Percentiles rank a stretch among this genome's conserved stretches.
Evolutionary conservation across 495 filamentous ascomycete genomes (phyloP).

Genomic region (Hyaloscypha variabilis): DNA sequence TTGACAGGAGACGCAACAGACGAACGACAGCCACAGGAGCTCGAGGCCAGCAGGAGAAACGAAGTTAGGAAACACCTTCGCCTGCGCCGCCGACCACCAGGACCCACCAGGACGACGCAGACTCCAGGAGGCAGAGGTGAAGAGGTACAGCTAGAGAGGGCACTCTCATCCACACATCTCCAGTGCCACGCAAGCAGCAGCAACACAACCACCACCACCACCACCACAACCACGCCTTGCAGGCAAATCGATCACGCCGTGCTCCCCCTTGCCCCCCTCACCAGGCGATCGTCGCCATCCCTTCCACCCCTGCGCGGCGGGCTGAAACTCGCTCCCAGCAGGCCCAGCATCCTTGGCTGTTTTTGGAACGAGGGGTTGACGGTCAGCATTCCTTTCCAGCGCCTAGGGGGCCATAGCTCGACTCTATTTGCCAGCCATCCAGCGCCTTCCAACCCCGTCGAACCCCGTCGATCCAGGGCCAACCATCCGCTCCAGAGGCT

Average conservation of each 20-base stretch:
- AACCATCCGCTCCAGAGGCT: constrained; percentile 10
- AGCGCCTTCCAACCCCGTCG: constrained; percentile 7
- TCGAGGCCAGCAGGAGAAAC: not conserved
- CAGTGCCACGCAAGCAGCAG: constrained; percentile 4
- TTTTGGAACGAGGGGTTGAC: constrained; percentile 14
- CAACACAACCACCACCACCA: no score
- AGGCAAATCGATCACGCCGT: not conserved
- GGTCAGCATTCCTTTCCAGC: constrained; percentile 17
- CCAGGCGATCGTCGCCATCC: constrained; percentile 15
- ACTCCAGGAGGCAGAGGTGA: not conserved
- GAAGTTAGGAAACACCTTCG: not conserved
- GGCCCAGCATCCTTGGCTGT: not conserved
- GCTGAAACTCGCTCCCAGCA: constrained; percentile 21
- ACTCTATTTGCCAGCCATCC: not conserved
- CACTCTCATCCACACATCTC: not conserved
- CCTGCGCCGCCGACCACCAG: not conserved
- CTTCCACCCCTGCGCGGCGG: constrained; percentile 7
- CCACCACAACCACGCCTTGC: not conserved
- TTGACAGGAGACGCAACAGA: constrained; percentile 3
- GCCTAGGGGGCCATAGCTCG: constrained; percentile 17
- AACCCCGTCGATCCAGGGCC: constrained; percentile 10
- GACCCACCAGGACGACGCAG: not conserved
- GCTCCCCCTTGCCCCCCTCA: constrained; percentile 1
- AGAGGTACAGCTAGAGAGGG: not conserved
- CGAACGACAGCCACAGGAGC: not conserved